Base-by-base conservation (phyloP, 495 filamentous ascomycete genomes). In the Aspergillus panamensis region DNA sequence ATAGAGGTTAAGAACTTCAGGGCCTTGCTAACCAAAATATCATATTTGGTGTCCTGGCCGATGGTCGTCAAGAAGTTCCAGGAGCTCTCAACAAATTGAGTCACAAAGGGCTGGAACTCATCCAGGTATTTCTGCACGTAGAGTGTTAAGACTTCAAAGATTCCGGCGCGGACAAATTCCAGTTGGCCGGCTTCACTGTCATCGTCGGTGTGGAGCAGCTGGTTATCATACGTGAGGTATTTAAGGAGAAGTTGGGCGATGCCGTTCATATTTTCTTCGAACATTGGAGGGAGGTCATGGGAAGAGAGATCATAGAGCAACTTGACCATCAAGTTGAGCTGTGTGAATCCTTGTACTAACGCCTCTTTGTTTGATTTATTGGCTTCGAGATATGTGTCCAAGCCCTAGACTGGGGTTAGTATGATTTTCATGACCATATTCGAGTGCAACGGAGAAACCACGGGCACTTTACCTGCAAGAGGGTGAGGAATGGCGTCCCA, bases 61-160 rank as follows among this genome's bases (percentile, higher is more conserved):
- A 92, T 84, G 5, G 83, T 85, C 16, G 92, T 96, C 60, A 99
- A 79, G 60, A 99, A 80, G 61, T 82, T 86, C 95, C 95, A 99
- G 8, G 91, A 91, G 58, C 84, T 93, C 37, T 83, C 84, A 48
- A 96, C 86, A 73, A 97, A 97, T 35, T 87, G 84, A 21, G 82
- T 82, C 40, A 95, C 82, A 62, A 90, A 84, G 8, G 75, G 75
- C 45, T 87, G 83, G 71, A 99, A 96, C 39, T 87, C 95, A 64
- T 97, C 95, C 68, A 95, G 87, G 71, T 90, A 99, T 69, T 97
- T 97, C 67, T 88, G 87, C 6, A 90, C 85, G 69, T 91, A 97
- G 12, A 97, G 80, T 49, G 89, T 84, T 62, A 97, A 74, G 16
- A 82, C 86, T 59, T 96, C 89, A 71, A 95, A 97, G 48, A 97